phyloP scores from a whole-genome alignment of 768 basidiomycete genomes.

The Mycena kentingensis region DNA sequence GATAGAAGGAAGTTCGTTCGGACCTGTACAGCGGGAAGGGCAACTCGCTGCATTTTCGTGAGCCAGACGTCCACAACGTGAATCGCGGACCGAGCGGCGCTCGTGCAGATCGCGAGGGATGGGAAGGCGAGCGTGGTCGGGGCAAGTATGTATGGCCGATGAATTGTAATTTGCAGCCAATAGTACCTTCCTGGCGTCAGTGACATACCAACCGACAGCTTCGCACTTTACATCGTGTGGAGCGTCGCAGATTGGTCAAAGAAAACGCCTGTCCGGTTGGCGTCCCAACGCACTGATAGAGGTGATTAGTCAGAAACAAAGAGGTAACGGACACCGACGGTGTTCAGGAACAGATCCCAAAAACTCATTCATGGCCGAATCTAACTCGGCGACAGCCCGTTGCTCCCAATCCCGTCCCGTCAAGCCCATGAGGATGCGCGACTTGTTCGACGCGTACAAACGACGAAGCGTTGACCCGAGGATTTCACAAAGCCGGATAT shows the following conservation, averaged over 20 bases:
- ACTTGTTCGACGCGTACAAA: slow-evolving; percentile 49
- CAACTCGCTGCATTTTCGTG: slow-evolving; percentile 8
- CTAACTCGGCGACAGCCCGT: slow-evolving; percentile 59
- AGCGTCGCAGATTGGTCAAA: slow-evolving; percentile 44
- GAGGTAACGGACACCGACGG: slow-evolving; percentile 35
- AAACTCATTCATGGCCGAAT: slow-evolving; percentile 65
- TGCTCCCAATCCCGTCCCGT: slow-evolving; percentile 60
- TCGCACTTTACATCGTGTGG: slow-evolving; percentile 35
- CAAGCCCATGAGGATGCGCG: slow-evolving; percentile 37
- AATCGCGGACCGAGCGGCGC: slow-evolving; percentile 49
- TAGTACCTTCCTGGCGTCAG: no score
- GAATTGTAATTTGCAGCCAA: slow-evolving; percentile 45
- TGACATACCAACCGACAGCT: no score
- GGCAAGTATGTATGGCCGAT: slow-evolving; percentile 48
- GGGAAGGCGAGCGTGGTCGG: slow-evolving; percentile 38
- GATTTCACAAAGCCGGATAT: slow-evolving; percentile 63
- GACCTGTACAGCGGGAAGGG: slow-evolving; percentile 18
- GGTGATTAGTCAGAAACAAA: neutral
- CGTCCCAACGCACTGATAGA: slow-evolving; percentile 28
- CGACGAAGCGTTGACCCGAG: slow-evolving; percentile 63
- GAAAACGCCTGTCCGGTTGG: slow-evolving; percentile 29
- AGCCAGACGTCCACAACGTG: slow-evolving; percentile 42
- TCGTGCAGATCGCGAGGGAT: slow-evolving; percentile 54
- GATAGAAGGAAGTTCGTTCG: neutral
- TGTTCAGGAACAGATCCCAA: slow-evolving; percentile 60